Conservation (phyloP, 495 filamentous ascomycete species). For the Corynascus novoguineensis region DNA sequence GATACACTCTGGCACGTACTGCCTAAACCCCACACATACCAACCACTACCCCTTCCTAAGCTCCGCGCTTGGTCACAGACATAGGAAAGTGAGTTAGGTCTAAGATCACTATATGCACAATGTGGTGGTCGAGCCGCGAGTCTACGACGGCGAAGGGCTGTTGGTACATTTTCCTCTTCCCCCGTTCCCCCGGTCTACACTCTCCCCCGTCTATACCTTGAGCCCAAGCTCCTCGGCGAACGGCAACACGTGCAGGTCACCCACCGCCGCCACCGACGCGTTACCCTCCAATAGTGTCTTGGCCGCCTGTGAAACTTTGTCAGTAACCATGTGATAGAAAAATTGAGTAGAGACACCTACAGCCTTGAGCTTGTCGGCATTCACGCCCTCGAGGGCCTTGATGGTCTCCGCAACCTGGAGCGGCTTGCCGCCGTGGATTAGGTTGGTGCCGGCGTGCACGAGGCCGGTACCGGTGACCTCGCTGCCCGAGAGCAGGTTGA, state of each 20-base stretch:
- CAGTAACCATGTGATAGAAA: slow-evolving; percentile 12
- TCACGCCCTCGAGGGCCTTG: slow-evolving; percentile 73
- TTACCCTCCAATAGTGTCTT: slow-evolving; percentile 81
- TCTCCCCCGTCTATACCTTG: slow-evolving; percentile 65
- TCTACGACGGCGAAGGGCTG: slow-evolving; percentile 37
- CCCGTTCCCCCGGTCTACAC: slow-evolving; percentile 8
- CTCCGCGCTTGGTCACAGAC: slow-evolving; percentile 10
- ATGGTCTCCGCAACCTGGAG: slow-evolving; percentile 81
- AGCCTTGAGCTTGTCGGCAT: slow-evolving; percentile 75
- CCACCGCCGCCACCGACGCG: slow-evolving; percentile 79
- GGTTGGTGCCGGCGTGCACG: slow-evolving; percentile 45
- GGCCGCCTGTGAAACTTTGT: slow-evolving; percentile 56
- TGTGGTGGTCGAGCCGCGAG: slow-evolving; percentile 32
- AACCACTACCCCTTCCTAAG: background rate
- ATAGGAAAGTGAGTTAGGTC: slow-evolving; percentile 30
- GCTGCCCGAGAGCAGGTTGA: slow-evolving; percentile 78
- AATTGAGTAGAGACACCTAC: slow-evolving; percentile 49
- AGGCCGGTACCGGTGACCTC: slow-evolving; percentile 70
- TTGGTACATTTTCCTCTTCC: slow-evolving; percentile 44
- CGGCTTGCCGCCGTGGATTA: slow-evolving; percentile 73
- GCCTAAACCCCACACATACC: background rate
- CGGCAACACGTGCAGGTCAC: slow-evolving; percentile 82
- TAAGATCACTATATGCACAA: slow-evolving; percentile 49
- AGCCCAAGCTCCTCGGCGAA: slow-evolving; percentile 92
- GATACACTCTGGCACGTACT: background rate